A percentile compares a stretch with the other conserved stretches of the same genome.
These are phyloP conservation scores for Cyberlindnera amylophila DNA, from an alignment of 805 yeast species.

Conservation along the genomic window DNA sequence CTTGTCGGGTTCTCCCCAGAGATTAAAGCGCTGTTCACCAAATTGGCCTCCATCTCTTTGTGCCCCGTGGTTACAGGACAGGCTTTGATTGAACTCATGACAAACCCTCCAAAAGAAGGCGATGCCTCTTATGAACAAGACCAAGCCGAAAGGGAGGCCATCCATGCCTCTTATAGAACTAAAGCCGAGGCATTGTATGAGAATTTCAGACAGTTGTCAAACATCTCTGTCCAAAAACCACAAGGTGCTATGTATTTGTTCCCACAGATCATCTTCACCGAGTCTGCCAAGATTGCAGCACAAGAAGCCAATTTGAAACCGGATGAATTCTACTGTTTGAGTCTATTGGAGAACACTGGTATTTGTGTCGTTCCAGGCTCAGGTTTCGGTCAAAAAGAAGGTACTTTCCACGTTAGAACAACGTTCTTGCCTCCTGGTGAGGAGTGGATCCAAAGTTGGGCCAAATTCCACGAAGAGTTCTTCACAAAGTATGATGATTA, in stretches of 20 bases:
- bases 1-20: constrained; percentile 73
- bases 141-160: constrained; percentile 53
- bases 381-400: constrained; percentile 91
- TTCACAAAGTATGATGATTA: constrained; percentile 30
- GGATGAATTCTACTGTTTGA: constrained; percentile 87
- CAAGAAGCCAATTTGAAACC: constrained; percentile 51
- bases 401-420: constrained; percentile 90
- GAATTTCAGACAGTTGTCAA: constrained; percentile 75
- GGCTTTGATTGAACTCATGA: constrained; percentile 88
- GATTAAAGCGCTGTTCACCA: constrained; percentile 66
- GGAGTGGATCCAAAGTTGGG: constrained; percentile 82
- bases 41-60: constrained; percentile 84
- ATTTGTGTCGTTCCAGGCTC: constrained; percentile 97
- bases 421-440: constrained; percentile 95
- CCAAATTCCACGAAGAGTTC: constrained; percentile 71
- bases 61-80: constrained; percentile 97
- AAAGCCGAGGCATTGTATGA: constrained; percentile 64
- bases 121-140: constrained; percentile 71
- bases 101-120: constrained; percentile 81
- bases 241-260: constrained; percentile 97
- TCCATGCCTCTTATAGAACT: constrained; percentile 56
- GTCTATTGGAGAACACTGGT: constrained; percentile 82
- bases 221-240: constrained; percentile 82
- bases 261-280: constrained; percentile 70
- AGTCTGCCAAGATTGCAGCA: constrained; percentile 61